Base-by-base conservation (phyloP, 306 rosid species). In the Myrica gale region DNA sequence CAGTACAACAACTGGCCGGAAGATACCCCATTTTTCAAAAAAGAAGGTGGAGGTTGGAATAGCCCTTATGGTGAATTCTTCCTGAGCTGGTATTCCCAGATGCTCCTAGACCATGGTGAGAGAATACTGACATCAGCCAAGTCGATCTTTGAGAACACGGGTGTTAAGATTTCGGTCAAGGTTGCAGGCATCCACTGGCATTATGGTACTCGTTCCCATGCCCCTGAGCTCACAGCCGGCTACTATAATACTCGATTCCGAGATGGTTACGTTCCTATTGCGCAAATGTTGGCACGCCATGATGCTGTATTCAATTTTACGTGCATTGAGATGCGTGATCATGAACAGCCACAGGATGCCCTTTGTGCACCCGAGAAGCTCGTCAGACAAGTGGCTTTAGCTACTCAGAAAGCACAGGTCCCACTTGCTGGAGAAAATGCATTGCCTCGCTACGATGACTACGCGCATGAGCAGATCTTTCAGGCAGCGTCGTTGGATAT, bases 131-230 rank as follows among this genome's bases (percentile, higher is more conserved):
- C 84, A 7, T 74, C 97, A 16, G 88, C 97, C 44, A 96, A 82
- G 32, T 81, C 97, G 3, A 65, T 84, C 80, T 92, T 88, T 26
- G 86, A 85, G 63, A 50, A 82, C 53, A 68, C 87, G 0, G 89
- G 91, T 0, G 92, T 89, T 2, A 90, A 96, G 86, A 89, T 96
- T 74, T 96, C 99, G 3, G 96, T 96, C 0, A 96, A 96, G 81
- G 39, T 96, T 17, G 91, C 99, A 0, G 99, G 99, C 48, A 96
- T 96, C 74, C 99, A 96, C 82, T 96, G 99, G 99, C 99, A 96
- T 58, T 96, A 92, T 4, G 99, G 99, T n/a, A 42, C 93, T 52
- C 87, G 93, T 47, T 96, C 99, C 46, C 99, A 96, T 6, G 99
- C 99, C 20, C 96, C 99, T 1, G 99, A 96, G 79, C 98, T 96